Evolutionary conservation across 257 asterid species (phyloP).

Genomic region (Dorcoceras hygrometricum): DNA sequence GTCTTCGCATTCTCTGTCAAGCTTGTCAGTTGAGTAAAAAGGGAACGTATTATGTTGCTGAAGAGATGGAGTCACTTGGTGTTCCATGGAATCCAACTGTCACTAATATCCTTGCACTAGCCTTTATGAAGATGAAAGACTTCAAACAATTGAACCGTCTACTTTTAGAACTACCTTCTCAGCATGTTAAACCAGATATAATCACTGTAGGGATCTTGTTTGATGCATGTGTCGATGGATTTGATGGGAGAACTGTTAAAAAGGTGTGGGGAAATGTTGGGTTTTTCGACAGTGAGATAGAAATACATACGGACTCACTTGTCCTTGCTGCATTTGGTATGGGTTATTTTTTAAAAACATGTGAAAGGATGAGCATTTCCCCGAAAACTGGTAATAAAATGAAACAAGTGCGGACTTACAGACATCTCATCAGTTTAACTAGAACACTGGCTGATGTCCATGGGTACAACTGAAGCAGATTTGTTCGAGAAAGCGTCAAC

Average conservation of each 20-base stretch:
- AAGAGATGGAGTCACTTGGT: slow-evolving; percentile 33
- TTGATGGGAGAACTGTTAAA: slow-evolving; percentile 25
- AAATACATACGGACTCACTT: slow-evolving; percentile 29
- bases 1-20: slow-evolving; percentile 33
- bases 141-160: slow-evolving; percentile 26
- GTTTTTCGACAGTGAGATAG: slow-evolving; percentile 22
- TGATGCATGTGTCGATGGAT: slow-evolving; percentile 31
- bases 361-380: slow-evolving; percentile 24
- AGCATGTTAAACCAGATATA: slow-evolving; percentile 31
- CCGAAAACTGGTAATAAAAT: neutral
- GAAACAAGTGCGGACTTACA: slow-evolving; percentile 24
- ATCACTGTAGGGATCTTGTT: slow-evolving; percentile 30
- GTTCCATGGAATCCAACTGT: slow-evolving; percentile 32
- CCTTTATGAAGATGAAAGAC: slow-evolving; percentile 37
- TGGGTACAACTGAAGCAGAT: no score
- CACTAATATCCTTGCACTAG: slow-evolving; percentile 28
- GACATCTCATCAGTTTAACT: slow-evolving; percentile 23
- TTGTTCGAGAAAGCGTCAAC: no score
- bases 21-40: slow-evolving; percentile 33
- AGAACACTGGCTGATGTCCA: no score
- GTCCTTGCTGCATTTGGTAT: slow-evolving; percentile 35
- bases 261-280: slow-evolving; percentile 30
- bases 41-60: slow-evolving; percentile 27
- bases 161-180: slow-evolving; percentile 32
- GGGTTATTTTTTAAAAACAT: slow-evolving; percentile 27